Conservation (phyloP, 805 yeast species). For the Wickerhamomyces alni region DNA sequence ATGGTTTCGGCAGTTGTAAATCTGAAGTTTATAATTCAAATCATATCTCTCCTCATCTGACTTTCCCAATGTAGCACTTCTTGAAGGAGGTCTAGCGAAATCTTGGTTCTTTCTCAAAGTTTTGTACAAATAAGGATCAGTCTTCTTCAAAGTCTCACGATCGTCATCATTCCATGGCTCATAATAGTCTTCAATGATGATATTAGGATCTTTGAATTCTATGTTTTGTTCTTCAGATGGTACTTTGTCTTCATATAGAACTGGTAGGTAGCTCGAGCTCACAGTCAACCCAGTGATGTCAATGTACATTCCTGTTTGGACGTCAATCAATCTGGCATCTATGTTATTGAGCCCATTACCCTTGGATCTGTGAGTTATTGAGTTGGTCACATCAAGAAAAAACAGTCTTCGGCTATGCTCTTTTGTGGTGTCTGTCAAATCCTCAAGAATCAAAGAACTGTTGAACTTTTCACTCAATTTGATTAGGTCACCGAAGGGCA, state of each 20-base stretch:
- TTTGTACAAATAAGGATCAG: neutral
- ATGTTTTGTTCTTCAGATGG: too few species aligned
- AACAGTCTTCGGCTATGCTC: slow-evolving; percentile 32
- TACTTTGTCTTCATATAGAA: slow-evolving; percentile 4
- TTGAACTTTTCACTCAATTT: slow-evolving; percentile 39
- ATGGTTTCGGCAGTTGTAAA: slow-evolving; percentile 53
- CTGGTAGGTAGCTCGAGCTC: slow-evolving; percentile 10
- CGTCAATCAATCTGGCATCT: slow-evolving; percentile 69
- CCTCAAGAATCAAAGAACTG: slow-evolving; percentile 40
- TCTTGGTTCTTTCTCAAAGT: slow-evolving; percentile 4
- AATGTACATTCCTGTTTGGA: slow-evolving; percentile 63
- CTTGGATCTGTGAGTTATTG: slow-evolving; percentile 46
- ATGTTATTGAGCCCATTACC: slow-evolving; percentile 61
- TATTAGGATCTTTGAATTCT: slow-evolving; percentile 12
- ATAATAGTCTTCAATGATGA: slow-evolving; percentile 8
- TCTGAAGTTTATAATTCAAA: slow-evolving; percentile 24
- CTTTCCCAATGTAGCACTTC: slow-evolving; percentile 10
- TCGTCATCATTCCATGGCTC: slow-evolving; percentile 9
- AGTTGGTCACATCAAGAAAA: slow-evolving; percentile 36
- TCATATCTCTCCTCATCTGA: slow-evolving; percentile 28
- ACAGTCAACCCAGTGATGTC: slow-evolving; percentile 54
- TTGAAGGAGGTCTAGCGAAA: slow-evolving; percentile 1
- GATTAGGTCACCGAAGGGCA: slow-evolving; percentile 39
- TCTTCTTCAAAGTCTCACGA: slow-evolving; percentile 5
- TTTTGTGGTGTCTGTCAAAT: slow-evolving; percentile 31